A percentile compares a stretch with the other conserved stretches of the same genome.
Evolutionary conservation across 495 filamentous ascomycete genomes (phyloP).

Genomic region (Amphirosellinia nigrospora): DNA sequence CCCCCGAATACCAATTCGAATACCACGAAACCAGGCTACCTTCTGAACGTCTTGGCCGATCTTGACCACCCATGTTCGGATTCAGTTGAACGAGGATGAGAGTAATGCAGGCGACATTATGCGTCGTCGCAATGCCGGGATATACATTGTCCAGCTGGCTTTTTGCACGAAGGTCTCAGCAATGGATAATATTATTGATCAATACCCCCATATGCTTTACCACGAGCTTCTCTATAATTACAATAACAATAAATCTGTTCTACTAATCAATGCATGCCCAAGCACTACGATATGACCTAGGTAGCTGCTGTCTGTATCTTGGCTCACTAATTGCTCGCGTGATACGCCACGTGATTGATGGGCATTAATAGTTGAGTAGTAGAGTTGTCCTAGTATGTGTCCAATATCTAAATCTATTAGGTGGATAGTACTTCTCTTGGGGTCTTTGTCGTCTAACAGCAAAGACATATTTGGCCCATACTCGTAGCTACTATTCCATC

Average conservation of each 20-base stretch:
- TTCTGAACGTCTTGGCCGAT: conserved; percentile 11
- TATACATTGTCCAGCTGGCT: conserved; percentile 21
- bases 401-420: background rate
- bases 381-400: background rate
- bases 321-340: background rate
- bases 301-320: background rate
- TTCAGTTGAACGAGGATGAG: conserved; percentile 24
- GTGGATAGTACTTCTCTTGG: background rate
- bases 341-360: background rate
- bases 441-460: background rate
- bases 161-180: conserved; percentile 18
- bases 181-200: conserved; percentile 27
- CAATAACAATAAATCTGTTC: conserved; percentile 25
- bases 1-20: conserved; percentile 18
- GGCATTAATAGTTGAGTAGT: too few relatives aligned
- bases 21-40: conserved; percentile 12
- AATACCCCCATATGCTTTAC: conserved; percentile 26
- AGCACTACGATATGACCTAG: background rate
- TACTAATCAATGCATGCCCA: conserved; percentile 16
- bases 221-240: conserved; percentile 23
- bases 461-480: background rate
- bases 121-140: conserved; percentile 16
- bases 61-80: conserved; percentile 20
- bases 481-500: conserved; percentile 20
- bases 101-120: conserved; percentile 21